Evolutionary conservation across 2,329 filamentous ascomycete species (phyloP).

Genomic region (Colletotrichum liaoningense): DNA sequence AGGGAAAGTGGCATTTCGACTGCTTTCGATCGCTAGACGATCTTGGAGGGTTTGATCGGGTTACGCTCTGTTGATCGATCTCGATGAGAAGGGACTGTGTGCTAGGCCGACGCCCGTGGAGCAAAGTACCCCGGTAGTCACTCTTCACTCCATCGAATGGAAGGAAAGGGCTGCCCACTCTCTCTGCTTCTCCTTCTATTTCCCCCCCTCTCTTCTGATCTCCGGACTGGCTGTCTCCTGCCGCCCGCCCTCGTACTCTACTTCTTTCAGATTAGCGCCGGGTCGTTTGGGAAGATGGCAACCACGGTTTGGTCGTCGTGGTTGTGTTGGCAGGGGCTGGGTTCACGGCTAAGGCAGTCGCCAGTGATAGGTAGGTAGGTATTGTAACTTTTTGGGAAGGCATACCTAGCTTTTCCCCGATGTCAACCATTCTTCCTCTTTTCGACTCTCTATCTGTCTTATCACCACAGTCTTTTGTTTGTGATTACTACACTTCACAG

Average conservation of each 20-base stretch:
- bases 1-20: constrained; percentile 32
- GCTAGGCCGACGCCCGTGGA: constrained; percentile 4
- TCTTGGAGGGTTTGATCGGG: constrained; percentile 37
- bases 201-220: not conserved
- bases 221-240: not conserved
- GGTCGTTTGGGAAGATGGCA: not conserved
- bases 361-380: not conserved
- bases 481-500: too few relatives aligned
- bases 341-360: not conserved
- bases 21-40: constrained; percentile 38
- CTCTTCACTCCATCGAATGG: constrained; percentile 3
- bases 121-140: constrained; percentile 18
- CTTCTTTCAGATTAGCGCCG: constrained; percentile 1
- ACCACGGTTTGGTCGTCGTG: not conserved
- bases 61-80: constrained; percentile 39
- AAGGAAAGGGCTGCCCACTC: constrained; percentile 2
- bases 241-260: constrained; percentile 14
- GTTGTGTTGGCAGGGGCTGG: not conserved
- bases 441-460: too few relatives aligned
- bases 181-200: not conserved
- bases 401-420: not conserved
- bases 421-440: not conserved
- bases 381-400: not conserved
- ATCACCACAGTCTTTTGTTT: too few relatives aligned
- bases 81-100: constrained; percentile 35